A percentile compares a stretch with the other conserved stretches of the same genome.
phyloP scores from a whole-genome alignment of 352 stramenopile species.

The Globisporangium ultimum region DNA sequence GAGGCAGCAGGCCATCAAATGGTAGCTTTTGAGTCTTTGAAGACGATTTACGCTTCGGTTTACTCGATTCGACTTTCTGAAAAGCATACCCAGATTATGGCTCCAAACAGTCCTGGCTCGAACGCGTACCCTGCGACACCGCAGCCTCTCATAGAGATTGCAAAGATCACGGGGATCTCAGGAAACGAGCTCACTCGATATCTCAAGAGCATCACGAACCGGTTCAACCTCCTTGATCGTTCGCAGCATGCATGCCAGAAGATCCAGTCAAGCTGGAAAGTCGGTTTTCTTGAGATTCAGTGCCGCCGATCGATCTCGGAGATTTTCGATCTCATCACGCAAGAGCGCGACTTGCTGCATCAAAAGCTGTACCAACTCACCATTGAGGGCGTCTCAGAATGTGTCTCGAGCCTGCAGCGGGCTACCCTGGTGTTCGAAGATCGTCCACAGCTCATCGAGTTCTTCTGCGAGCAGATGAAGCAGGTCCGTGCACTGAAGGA shows the following conservation, averaged over 20 bases:
- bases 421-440: constrained; percentile 53
- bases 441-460: constrained; percentile 64
- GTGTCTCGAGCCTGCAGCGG: constrained; percentile 39
- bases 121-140: not conserved
- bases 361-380: constrained; percentile 32
- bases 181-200: constrained; percentile 40
- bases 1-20: constrained; percentile 47
- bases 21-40: constrained; percentile 53
- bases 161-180: constrained; percentile 29
- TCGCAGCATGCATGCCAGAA: constrained; percentile 65
- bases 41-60: constrained; percentile 44
- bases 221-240: constrained; percentile 36
- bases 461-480: constrained; percentile 69
- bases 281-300: constrained; percentile 74
- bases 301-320: constrained; percentile 57
- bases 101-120: not conserved
- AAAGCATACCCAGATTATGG: not conserved
- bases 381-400: constrained; percentile 33
- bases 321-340: constrained; percentile 52
- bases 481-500: constrained; percentile 52
- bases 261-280: constrained; percentile 62
- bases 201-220: constrained; percentile 33
- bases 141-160: constrained; percentile 13
- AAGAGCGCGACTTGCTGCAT: constrained; percentile 43
- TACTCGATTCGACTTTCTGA: constrained; percentile 21